Percentiles rank a stretch among this genome's conserved stretches.
Evolutionary conservation across 192 early-diverging fungal species (phyloP).

Genomic region (Allomyces arbusculus): DNA sequence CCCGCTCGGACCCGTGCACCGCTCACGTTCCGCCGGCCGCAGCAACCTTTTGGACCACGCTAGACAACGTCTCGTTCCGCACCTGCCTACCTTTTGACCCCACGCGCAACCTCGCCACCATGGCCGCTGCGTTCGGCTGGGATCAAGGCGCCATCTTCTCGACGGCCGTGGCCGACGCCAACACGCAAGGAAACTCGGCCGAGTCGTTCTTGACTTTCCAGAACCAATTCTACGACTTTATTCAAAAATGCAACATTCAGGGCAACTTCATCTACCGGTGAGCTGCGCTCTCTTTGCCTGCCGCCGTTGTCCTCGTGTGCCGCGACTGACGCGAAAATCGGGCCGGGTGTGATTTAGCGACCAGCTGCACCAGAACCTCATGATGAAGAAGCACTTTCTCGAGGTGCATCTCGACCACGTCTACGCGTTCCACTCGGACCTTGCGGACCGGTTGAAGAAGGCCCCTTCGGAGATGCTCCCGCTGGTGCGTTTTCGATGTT

Average conservation of each 20-base stretch:
- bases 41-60: no score
- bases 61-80: no score
- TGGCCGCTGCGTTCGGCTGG: background rate
- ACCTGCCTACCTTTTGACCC: no score
- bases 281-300: background rate
- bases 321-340: no score
- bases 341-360: conserved; percentile 29
- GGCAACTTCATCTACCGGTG: conserved; percentile 3
- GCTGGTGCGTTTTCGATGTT: conserved; percentile 26
- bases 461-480: conserved; percentile 63
- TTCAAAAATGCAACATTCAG: background rate
- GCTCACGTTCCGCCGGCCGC: no score
- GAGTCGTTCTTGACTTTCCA: background rate
- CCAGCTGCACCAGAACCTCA: conserved; percentile 68
- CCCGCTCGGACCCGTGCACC: no score
- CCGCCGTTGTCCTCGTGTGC: background rate
- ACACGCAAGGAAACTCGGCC: background rate
- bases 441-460: conserved; percentile 59
- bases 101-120: background rate
- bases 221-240: background rate
- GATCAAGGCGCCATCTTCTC: background rate
- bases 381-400: conserved; percentile 51
- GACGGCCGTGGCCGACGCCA: background rate
- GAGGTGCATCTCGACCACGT: conserved; percentile 78
- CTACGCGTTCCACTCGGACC: conserved; percentile 57